Evolutionary conservation across 768 basidiomycete species (phyloP).

Genomic region (Boletus pseudopeckii): DNA sequence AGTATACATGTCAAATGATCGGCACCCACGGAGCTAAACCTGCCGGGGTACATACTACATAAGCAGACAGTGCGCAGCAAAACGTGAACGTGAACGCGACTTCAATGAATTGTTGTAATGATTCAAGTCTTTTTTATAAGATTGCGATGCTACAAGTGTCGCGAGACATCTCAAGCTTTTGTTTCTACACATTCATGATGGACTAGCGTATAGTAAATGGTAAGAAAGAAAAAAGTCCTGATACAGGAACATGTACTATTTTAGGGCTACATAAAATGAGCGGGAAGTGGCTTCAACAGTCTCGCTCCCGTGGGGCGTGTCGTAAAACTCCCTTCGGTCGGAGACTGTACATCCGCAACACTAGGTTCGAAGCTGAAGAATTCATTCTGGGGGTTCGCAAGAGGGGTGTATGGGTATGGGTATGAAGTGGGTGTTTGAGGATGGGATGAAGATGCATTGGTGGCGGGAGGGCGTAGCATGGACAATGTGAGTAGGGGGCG

Average conservation of each 20-base stretch:
- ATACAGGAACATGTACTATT: neutral
- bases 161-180: neutral
- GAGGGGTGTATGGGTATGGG: constrained; percentile 1
- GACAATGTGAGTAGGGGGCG: constrained; percentile 2
- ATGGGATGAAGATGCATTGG: neutral
- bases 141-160: constrained; percentile 3
- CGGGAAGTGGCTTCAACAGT: constrained; percentile 19
- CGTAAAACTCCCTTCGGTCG: neutral
- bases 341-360: neutral
- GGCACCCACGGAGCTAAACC: neutral
- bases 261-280: constrained; percentile 19
- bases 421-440: constrained; percentile 9
- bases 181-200: neutral
- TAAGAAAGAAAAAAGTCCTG: neutral
- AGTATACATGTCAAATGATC: neutral
- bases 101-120: neutral
- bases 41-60: neutral
- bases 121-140: neutral
- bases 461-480: neutral
- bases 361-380: neutral
- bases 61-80: neutral
- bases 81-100: neutral
- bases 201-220: neutral
- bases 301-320: constrained; percentile 4
- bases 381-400: neutral